Evolutionary conservation across 495 filamentous ascomycete species (phyloP).

Genomic region (Talaromyces trachyspermus): DNA sequence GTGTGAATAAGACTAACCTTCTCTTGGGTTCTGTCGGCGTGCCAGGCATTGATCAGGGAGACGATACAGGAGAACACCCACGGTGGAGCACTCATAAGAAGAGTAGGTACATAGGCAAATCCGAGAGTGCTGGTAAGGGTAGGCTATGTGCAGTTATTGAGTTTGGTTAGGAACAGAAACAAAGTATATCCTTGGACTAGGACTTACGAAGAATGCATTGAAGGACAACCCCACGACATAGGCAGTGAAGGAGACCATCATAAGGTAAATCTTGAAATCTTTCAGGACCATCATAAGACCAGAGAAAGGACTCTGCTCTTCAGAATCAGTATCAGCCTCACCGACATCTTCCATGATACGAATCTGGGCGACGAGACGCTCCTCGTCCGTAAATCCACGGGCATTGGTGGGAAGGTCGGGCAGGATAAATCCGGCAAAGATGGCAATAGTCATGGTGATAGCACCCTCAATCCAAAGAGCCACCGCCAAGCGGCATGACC

Average conservation of each 20-base stretch:
- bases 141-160: too few species aligned
- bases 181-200: too few species aligned
- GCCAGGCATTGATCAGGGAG: conserved; percentile 66
- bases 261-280: conserved; percentile 66
- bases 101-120: conserved; percentile 57
- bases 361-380: conserved; percentile 61
- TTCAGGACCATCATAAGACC: conserved; percentile 63
- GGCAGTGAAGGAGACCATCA: conserved; percentile 28
- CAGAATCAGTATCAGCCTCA: conserved; percentile 51
- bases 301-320: conserved; percentile 59
- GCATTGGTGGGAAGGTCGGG: conserved; percentile 80
- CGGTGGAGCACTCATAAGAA: conserved; percentile 71
- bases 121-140: conserved; percentile 62
- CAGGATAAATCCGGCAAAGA: conserved; percentile 51
- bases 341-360: conserved; percentile 73
- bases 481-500: conserved; percentile 83
- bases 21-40: conserved; percentile 74
- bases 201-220: too few species aligned
- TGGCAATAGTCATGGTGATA: conserved; percentile 46
- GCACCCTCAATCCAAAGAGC: conserved; percentile 87
- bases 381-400: conserved; percentile 61
- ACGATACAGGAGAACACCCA: conserved; percentile 65
- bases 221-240: conserved; percentile 9
- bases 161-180: too few species aligned
- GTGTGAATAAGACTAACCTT: conserved; percentile 68